Conservation (phyloP, 352 stramenopile species). For the Lagenidium giganteum region DNA sequence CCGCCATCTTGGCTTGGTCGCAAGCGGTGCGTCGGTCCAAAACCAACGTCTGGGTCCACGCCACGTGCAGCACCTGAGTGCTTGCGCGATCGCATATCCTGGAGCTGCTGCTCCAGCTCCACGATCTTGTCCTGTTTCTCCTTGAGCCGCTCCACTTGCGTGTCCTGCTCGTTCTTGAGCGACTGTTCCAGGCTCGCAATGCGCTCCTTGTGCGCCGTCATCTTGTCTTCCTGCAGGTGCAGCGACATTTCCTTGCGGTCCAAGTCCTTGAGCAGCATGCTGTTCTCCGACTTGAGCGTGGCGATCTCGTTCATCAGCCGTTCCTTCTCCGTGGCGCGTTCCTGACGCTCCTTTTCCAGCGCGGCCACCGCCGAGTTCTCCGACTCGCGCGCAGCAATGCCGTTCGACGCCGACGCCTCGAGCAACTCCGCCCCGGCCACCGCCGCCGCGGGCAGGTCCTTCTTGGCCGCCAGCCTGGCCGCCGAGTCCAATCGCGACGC, state of each 20-base stretch:
- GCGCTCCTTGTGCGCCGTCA: slow-evolving; percentile 52
- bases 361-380: slow-evolving; percentile 1
- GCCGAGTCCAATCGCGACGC: slow-evolving; percentile 54
- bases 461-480: slow-evolving; percentile 20
- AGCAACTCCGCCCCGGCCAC: slow-evolving; percentile 23
- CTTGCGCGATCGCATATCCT: slow-evolving; percentile 50
- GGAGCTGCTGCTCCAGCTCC: slow-evolving; percentile 54
- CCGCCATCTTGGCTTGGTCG: slow-evolving; percentile 16
- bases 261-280: slow-evolving; percentile 66
- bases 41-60: slow-evolving; percentile 28
- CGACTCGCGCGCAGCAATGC: not conserved
- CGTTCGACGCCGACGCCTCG: slow-evolving; percentile 14
- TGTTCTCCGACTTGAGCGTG: slow-evolving; percentile 64
- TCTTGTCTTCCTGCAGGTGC: slow-evolving; percentile 61
- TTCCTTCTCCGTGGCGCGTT: slow-evolving; percentile 40
- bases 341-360: slow-evolving; percentile 31
- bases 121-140: slow-evolving; percentile 73
- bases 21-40: slow-evolving; percentile 40
- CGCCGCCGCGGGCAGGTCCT: slow-evolving; percentile 18
- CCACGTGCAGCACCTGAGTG: slow-evolving; percentile 43
- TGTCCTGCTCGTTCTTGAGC: slow-evolving; percentile 60
- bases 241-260: slow-evolving; percentile 62
- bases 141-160: slow-evolving; percentile 49
- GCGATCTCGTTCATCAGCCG: slow-evolving; percentile 41
- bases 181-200: slow-evolving; percentile 51